phyloP scores from a whole-genome alignment of 345 rosid genomes.

The Camelina neglecta region DNA sequence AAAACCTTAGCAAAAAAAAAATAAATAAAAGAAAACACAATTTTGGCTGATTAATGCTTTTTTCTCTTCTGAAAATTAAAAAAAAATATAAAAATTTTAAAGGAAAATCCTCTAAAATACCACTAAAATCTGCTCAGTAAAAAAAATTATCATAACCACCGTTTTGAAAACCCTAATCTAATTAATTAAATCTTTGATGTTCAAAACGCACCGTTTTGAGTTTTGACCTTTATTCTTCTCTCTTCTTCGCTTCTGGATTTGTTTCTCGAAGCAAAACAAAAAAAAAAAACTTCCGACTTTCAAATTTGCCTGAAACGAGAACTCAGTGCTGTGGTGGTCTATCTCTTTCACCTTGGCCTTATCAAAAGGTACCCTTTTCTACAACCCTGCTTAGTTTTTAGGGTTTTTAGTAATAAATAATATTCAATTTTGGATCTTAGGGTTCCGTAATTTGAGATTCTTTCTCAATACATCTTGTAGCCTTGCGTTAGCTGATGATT shows the following conservation, averaged over 20 bases:
- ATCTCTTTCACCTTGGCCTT: constrained; percentile 17
- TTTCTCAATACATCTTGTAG: neutral
- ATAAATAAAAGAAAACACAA: too few species aligned
- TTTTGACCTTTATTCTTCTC: neutral
- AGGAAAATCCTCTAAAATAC: too few species aligned
- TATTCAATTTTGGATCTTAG: neutral
- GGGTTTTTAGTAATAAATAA: neutral
- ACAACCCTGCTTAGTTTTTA: neutral
- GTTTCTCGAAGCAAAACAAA: constrained; percentile 6
- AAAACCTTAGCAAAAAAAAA: too few species aligned
- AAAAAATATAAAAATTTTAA: too few species aligned
- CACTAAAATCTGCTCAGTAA: too few species aligned
- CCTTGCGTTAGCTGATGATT: neutral
- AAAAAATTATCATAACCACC: too few species aligned
- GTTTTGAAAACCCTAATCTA: too few species aligned
- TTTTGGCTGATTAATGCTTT: too few species aligned
- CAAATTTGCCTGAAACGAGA: neutral
- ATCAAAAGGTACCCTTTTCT: constrained; percentile 23
- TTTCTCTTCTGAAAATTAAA: too few species aligned
- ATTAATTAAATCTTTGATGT: too few species aligned
- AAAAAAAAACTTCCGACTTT: constrained; percentile 2
- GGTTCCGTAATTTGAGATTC: constrained; percentile 5
- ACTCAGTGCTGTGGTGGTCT: constrained; percentile 2
- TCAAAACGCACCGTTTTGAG: too few species aligned
- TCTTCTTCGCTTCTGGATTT: neutral